phyloP scores from a whole-genome alignment of 331 rosid species.

The Telfairia occidentalis region DNA sequence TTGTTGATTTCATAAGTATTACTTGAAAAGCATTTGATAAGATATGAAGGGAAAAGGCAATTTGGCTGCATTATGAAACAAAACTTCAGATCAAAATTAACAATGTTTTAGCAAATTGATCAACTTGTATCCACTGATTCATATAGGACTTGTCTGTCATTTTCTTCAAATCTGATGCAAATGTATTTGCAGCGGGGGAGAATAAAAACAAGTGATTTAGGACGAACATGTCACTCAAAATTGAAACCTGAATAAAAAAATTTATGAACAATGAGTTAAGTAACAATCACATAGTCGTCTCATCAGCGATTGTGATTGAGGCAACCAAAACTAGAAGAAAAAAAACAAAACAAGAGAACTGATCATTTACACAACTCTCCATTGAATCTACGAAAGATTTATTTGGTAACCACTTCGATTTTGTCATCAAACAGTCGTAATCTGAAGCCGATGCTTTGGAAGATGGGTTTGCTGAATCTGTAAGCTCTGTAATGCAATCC shows the following conservation, averaged over 20 bases:
- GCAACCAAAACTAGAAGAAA: background rate
- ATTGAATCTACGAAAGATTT: background rate
- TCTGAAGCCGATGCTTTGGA: conserved; percentile 43
- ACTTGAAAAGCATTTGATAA: background rate
- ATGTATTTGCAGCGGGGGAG: background rate
- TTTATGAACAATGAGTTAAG: background rate
- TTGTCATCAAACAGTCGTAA: conserved; percentile 47
- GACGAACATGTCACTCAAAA: background rate
- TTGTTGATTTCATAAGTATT: too few species aligned
- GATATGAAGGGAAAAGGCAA: background rate
- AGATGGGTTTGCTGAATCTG: conserved; percentile 59
- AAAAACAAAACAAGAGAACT: background rate
- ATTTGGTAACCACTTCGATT: background rate
- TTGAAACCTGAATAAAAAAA: background rate
- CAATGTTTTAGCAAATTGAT: background rate
- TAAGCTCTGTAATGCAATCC: conserved; percentile 35
- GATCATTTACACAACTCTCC: background rate
- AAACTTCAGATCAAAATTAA: background rate
- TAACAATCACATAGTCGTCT: background rate
- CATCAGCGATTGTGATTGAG: background rate
- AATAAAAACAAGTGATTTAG: background rate
- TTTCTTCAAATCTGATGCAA: conserved; percentile 6
- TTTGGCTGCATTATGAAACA: background rate
- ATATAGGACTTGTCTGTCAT: background rate
- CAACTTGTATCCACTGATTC: background rate